These are phyloP conservation scores for Curvularia spicifera DNA, from an alignment of 2,329 filamentous ascomycete genomes.

Conservation along the genomic window DNA sequence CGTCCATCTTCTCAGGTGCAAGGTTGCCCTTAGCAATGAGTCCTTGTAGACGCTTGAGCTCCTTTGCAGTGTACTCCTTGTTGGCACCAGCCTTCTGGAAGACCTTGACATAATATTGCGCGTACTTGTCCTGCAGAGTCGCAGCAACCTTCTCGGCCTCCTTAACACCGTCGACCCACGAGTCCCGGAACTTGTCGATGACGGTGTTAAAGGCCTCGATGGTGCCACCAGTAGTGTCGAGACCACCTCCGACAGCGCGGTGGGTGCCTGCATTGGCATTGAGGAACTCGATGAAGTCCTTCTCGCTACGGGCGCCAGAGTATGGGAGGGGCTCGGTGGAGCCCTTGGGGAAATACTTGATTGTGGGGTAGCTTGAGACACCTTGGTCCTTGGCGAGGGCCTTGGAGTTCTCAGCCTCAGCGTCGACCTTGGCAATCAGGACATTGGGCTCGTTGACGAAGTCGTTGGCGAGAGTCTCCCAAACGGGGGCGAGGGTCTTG, in stretches of 20 bases:
- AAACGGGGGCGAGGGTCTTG: conserved; percentile 89
- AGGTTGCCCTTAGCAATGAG: conserved; percentile 87
- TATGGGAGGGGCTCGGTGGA: conserved; percentile 75
- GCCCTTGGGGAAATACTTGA: conserved; percentile 95
- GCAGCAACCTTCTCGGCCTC: conserved; percentile 76
- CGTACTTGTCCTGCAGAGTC: conserved; percentile 77
- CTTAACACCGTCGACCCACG: conserved; percentile 66
- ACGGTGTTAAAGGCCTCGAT: conserved; percentile 79
- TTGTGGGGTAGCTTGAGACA: conserved; percentile 89
- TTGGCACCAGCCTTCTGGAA: conserved; percentile 83
- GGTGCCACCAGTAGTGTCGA: conserved; percentile 80
- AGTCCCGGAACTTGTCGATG: conserved; percentile 72
- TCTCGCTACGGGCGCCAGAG: conserved; percentile 76
- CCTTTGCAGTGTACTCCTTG: conserved; percentile 81
- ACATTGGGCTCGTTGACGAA: conserved; percentile 80
- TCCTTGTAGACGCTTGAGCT: conserved; percentile 78
- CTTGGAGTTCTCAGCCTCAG: conserved; percentile 86
- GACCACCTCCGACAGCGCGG: conserved; percentile 78
- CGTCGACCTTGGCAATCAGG: conserved; percentile 92
- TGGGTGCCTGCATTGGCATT: conserved; percentile 90
- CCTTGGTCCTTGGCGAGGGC: conserved; percentile 75
- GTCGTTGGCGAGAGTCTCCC: conserved; percentile 84
- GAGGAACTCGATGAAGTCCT: conserved; percentile 77
- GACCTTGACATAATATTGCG: conserved; percentile 92
- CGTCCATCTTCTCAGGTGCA: conserved; percentile 84